Evolutionary conservation across 208 protist genomes (phyloP), one percentile per base, ranked within the genome.

Genomic region (Entamoeba histolytica): DNA sequence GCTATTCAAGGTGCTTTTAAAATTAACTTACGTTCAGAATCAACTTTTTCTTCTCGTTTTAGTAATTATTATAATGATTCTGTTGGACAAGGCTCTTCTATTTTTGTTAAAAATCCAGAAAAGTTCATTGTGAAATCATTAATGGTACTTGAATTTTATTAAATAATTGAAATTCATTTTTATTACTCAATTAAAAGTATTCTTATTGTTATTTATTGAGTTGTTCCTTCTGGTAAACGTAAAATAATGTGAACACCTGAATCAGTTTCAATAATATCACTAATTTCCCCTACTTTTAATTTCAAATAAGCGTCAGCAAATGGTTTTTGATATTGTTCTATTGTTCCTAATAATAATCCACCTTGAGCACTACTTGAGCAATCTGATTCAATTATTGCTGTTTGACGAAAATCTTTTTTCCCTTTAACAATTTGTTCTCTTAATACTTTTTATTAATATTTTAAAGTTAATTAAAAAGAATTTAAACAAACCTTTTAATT

Each of bases 241-340:
- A 95, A 19, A 57, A 96, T 95, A 39, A 96, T 96, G 91, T 96
- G 95, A 87, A 96, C 95, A 87, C 95, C 95, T 47, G 94, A 95
- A 92, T 95, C 95, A 23, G 95, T 96, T 28, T 93, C 73, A 12
- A 96, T 93, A 78, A 95, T 73, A 12, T 57, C 93, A 87, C 92
- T 95, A 28, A 96, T 17, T 61, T 96, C 49, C 28, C 95, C 95
- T 52, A 96, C 93, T 50, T 94, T 5, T 35, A 96, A 87, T 35
- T 57, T 49, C 47, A 93, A 95, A 73, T 94, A 69, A 28, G 91
- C 93, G 50, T 96, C 94, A 93, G 95, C 94, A 94, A 96, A 96
- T 31, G 95, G 39, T 91, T 93, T 95, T 92, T 96, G 95, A 95
- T 96, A 96, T 92, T 95, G 87, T 15, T 94, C 94, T 93, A 87